These are phyloP conservation scores for Botrytis deweyae DNA, from an alignment of 2,329 filamentous ascomycete species.

Conservation along the genomic window DNA sequence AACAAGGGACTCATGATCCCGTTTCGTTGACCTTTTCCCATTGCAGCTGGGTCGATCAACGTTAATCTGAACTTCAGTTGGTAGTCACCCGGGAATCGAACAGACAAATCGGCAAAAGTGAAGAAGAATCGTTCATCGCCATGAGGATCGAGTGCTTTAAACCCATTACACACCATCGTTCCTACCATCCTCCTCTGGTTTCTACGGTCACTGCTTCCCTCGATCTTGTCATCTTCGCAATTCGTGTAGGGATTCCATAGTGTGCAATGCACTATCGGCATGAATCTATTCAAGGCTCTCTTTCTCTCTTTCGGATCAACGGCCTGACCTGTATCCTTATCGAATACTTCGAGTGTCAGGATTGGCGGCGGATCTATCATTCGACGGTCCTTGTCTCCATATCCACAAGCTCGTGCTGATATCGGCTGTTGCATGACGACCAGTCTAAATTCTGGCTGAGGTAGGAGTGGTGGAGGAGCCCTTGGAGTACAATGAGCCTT, in stretches of 20 bases:
- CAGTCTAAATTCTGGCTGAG: conserved; percentile 17
- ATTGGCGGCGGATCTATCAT: conserved; percentile 85
- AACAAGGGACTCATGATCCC: conserved; percentile 51
- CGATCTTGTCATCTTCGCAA: conserved; percentile 69
- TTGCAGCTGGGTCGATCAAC: conserved; percentile 56
- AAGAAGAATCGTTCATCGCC: conserved; percentile 78
- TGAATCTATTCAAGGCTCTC: not conserved
- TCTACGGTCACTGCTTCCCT: conserved; percentile 57
- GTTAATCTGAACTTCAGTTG: conserved; percentile 72
- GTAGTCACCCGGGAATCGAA: conserved; percentile 74
- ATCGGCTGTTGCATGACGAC: conserved; percentile 62
- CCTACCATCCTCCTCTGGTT: conserved; percentile 78
- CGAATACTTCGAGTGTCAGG: conserved; percentile 46
- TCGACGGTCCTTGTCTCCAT: conserved; percentile 76
- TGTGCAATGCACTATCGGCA: conserved; percentile 63
- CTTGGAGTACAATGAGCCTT: conserved; percentile 15
- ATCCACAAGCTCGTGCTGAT: conserved; percentile 77
- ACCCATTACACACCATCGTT: conserved; percentile 72
- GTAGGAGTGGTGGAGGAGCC: not conserved
- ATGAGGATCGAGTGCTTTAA: conserved; percentile 72
- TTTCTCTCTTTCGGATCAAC: conserved; percentile 8
- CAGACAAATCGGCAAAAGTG: conserved; percentile 80
- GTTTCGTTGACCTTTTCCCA: conserved; percentile 41
- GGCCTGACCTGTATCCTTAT: conserved; percentile 12
- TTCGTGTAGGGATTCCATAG: conserved; percentile 69